Conservation (phyloP, 2,329 filamentous ascomycete genomes). For the Curvularia verruculosa region DNA sequence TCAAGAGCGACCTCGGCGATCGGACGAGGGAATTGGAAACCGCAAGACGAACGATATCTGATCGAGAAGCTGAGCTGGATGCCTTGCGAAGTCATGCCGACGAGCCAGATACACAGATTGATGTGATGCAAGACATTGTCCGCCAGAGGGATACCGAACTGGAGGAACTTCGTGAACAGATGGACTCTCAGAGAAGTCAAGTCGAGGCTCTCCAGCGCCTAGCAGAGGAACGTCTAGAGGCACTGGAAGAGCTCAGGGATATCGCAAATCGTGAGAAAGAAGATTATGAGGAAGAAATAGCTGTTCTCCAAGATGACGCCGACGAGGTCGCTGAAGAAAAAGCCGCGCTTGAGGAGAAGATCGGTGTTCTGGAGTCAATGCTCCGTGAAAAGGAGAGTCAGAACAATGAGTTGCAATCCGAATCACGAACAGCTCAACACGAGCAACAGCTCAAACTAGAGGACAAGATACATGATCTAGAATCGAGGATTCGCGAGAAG, state of each 20-base stretch:
- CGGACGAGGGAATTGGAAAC: conserved; percentile 46
- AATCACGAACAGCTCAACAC: conserved; percentile 63
- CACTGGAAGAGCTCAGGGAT: conserved; percentile 60
- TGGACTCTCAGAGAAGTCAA: conserved; percentile 41
- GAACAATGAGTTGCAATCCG: conserved; percentile 24
- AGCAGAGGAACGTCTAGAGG: conserved; percentile 46
- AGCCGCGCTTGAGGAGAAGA: conserved; percentile 64
- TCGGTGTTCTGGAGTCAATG: conserved; percentile 49
- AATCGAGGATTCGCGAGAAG: conserved; percentile 37
- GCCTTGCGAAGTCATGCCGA: conserved; percentile 43
- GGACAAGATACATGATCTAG: conserved; percentile 58
- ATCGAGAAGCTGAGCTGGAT: conserved; percentile 48
- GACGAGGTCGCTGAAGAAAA: conserved; percentile 57
- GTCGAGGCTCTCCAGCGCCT: conserved; percentile 42
- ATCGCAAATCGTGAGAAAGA: conserved; percentile 53
- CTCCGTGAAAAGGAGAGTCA: conserved; percentile 48
- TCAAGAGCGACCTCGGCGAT: conserved; percentile 39
- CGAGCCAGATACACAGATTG: conserved; percentile 49
- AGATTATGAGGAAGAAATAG: conserved; percentile 63
- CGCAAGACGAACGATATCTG: conserved; percentile 42
- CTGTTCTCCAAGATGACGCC: conserved; percentile 52
- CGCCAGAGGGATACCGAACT: conserved; percentile 57
- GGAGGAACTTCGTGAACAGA: conserved; percentile 58
- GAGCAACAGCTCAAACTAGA: conserved; percentile 50
- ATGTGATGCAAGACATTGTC: conserved; percentile 52